Conservation (phyloP, 1,284 basidiomycete species). For the Porogramme epimiltina region DNA sequence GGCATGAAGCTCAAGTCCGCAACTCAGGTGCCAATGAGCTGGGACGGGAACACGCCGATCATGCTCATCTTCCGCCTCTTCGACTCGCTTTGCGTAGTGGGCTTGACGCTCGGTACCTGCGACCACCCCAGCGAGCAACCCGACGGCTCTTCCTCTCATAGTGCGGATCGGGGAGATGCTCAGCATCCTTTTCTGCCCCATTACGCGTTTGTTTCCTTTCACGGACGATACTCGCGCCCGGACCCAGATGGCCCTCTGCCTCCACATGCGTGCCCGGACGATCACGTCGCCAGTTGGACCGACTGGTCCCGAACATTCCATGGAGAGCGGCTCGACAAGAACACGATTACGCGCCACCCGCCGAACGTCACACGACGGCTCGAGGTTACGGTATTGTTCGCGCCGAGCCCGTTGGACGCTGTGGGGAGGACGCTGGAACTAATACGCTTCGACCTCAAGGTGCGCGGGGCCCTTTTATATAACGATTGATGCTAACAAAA, state of each 20-base stretch:
- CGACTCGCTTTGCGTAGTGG: not conserved
- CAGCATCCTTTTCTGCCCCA: not conserved
- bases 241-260: not conserved
- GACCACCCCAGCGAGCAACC: not conserved
- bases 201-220: not conserved
- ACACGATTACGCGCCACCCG: no score
- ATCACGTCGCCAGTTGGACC: not conserved
- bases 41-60: not conserved
- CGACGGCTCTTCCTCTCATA: not conserved
- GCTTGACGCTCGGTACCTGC: not conserved
- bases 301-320: not conserved
- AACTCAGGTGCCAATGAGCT: not conserved
- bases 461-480: no score
- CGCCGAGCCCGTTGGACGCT: no score
- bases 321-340: not conserved
- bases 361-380: no score
- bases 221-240: not conserved
- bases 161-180: not conserved
- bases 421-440: no score
- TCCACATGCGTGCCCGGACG: not conserved
- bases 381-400: no score
- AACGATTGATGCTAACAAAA: no score
- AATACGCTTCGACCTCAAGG: no score
- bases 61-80: not conserved
- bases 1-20: not conserved